A percentile compares a stretch with the other conserved stretches of the same genome.
Evolutionary conservation across 331 rosid genomes (phyloP).

Genomic region (Malus hybrid): DNA sequence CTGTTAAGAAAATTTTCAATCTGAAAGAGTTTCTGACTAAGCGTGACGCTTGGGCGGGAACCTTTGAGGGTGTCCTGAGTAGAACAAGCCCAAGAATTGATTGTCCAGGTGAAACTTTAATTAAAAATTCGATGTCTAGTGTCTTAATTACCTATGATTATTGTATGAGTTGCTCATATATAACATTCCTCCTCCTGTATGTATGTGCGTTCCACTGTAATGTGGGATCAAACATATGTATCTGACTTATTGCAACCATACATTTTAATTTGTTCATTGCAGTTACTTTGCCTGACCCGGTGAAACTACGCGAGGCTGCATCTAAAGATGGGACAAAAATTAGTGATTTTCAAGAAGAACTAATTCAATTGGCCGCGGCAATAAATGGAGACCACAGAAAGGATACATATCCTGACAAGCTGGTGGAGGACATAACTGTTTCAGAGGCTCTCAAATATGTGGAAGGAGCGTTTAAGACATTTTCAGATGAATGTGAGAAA

Average conservation of each 20-base stretch:
- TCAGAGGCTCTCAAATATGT: constrained; percentile 42
- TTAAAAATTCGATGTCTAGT: too few species aligned
- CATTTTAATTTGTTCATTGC: neutral
- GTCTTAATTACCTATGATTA: too few species aligned
- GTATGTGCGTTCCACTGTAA: too few species aligned
- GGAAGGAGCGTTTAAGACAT: constrained; percentile 35
- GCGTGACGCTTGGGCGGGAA: constrained; percentile 49
- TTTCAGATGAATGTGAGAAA: constrained; percentile 45
- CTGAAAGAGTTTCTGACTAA: constrained; percentile 54
- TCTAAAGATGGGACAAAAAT: constrained; percentile 29
- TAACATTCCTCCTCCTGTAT: too few species aligned
- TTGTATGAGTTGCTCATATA: too few species aligned
- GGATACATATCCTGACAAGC: constrained; percentile 38
- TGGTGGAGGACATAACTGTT: constrained; percentile 42
- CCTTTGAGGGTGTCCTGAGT: constrained; percentile 32
- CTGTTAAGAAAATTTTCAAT: constrained; percentile 66
- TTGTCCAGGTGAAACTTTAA: constrained; percentile 30
- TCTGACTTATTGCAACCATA: too few species aligned
- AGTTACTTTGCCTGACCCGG: constrained; percentile 43
- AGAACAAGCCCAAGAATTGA: constrained; percentile 35
- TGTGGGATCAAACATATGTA: too few species aligned
- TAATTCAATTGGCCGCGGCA: constrained; percentile 65
- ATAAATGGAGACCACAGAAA: constrained; percentile 55
- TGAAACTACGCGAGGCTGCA: constrained; percentile 33
- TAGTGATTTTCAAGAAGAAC: constrained; percentile 59